Conservation (phyloP, 768 basidiomycete genomes). For the Sarcodon sp. region DNA sequence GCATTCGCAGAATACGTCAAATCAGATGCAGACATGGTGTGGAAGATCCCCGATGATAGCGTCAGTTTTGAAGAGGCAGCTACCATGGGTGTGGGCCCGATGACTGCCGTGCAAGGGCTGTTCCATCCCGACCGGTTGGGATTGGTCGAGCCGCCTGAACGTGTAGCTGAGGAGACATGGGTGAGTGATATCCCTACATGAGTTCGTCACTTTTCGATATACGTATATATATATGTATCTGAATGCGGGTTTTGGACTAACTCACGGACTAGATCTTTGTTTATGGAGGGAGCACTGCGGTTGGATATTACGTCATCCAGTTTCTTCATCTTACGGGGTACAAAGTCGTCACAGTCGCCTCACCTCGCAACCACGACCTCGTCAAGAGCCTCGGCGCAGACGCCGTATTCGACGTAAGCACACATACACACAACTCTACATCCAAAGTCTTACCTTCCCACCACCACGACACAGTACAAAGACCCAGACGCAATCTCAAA, state of each 20-base stretch:
- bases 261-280: neutral
- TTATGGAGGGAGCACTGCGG: slow-evolving; percentile 4
- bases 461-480: slow-evolving; percentile 7
- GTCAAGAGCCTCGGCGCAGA: slow-evolving; percentile 28
- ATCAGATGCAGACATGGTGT: neutral
- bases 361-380: slow-evolving; percentile 21
- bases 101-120: neutral
- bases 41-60: neutral
- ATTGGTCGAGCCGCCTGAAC: neutral
- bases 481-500: slow-evolving; percentile 15
- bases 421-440: neutral
- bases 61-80: neutral
- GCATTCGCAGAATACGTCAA: neutral
- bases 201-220: too few species aligned
- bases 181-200: neutral
- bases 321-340: slow-evolving; percentile 28
- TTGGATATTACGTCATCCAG: slow-evolving; percentile 25
- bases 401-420: slow-evolving; percentile 21
- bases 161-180: neutral
- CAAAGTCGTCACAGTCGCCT: slow-evolving; percentile 30
- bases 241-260: too few species aligned
- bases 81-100: neutral
- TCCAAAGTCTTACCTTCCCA: neutral
- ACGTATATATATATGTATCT: too few species aligned
- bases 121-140: neutral